Percentiles rank a stretch among this genome's conserved stretches.
Evolutionary conservation across 2,329 filamentous ascomycete genomes (phyloP).

Genomic region (Anthostomella pinea): DNA sequence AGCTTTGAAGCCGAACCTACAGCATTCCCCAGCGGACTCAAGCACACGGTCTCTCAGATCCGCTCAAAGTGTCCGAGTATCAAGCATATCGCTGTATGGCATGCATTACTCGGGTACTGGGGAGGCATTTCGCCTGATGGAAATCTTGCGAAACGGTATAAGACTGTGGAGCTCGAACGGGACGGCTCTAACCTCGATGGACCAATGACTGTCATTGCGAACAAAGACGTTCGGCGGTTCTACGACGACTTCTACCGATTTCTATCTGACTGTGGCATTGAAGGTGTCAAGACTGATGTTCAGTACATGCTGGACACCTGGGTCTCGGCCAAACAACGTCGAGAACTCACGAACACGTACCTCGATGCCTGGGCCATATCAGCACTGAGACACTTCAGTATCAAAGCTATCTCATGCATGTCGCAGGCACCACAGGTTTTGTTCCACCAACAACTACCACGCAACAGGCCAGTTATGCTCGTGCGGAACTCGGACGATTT

Average conservation of each 20-base stretch:
- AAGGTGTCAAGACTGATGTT: constrained; percentile 88
- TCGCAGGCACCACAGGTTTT: constrained; percentile 82
- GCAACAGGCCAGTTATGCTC: constrained; percentile 69
- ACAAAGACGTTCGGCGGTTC: constrained; percentile 70
- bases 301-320: constrained; percentile 87
- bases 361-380: constrained; percentile 84
- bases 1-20: constrained; percentile 81
- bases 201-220: constrained; percentile 69
- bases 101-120: constrained; percentile 87
- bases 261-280: constrained; percentile 68
- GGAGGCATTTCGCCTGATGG: constrained; percentile 77
- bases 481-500: constrained; percentile 90
- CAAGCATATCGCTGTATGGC: constrained; percentile 88
- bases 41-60: constrained; percentile 66
- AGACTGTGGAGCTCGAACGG: constrained; percentile 61
- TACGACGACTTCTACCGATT: constrained; percentile 93
- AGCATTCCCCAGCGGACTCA: constrained; percentile 78
- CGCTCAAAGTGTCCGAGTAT: constrained; percentile 68
- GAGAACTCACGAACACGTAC: constrained; percentile 69
- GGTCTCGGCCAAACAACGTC: constrained; percentile 64
- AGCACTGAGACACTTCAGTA: constrained; percentile 73
- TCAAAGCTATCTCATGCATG: constrained; percentile 88
- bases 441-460: constrained; percentile 78
- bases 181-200: constrained; percentile 54
- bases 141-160: constrained; percentile 73